Conservation (phyloP, 208 protist species). For the Trypanosoma avium region DNA sequence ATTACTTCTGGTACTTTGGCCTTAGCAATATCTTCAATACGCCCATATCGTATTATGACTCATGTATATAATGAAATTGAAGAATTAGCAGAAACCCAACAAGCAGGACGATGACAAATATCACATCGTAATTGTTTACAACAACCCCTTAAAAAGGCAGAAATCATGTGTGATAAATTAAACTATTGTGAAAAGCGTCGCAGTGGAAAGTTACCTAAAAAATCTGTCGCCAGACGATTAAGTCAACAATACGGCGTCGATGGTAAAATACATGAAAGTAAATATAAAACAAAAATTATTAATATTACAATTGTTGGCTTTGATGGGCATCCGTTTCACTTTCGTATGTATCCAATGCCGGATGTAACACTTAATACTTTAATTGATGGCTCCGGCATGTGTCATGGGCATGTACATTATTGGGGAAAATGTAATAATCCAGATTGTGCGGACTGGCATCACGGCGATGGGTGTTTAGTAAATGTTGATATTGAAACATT, state of each 20-base stretch:
- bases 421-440: slow-evolving; percentile 91
- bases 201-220: slow-evolving; percentile 75
- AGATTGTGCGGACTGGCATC: slow-evolving; percentile 87
- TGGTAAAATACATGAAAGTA: slow-evolving; percentile 69
- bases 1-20: background rate
- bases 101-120: slow-evolving; percentile 74
- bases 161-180: slow-evolving; percentile 88
- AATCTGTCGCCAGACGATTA: slow-evolving; percentile 77
- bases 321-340: slow-evolving; percentile 89
- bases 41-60: slow-evolving; percentile 79
- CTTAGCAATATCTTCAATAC: slow-evolving; percentile 1
- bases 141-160: slow-evolving; percentile 80
- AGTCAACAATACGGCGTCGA: slow-evolving; percentile 86
- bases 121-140: slow-evolving; percentile 84
- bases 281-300: slow-evolving; percentile 79
- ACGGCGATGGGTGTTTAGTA: slow-evolving; percentile 88
- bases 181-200: slow-evolving; percentile 85
- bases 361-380: slow-evolving; percentile 90
- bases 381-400: slow-evolving; percentile 90
- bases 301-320: slow-evolving; percentile 87
- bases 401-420: slow-evolving; percentile 73
- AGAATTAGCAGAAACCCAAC: slow-evolving; percentile 84
- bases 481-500: slow-evolving; percentile 91
- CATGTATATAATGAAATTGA: slow-evolving; percentile 88
- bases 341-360: slow-evolving; percentile 86